Evolutionary conservation across 139 green algal species (phyloP).

Genomic region (Spirogloea muscicola): DNA sequence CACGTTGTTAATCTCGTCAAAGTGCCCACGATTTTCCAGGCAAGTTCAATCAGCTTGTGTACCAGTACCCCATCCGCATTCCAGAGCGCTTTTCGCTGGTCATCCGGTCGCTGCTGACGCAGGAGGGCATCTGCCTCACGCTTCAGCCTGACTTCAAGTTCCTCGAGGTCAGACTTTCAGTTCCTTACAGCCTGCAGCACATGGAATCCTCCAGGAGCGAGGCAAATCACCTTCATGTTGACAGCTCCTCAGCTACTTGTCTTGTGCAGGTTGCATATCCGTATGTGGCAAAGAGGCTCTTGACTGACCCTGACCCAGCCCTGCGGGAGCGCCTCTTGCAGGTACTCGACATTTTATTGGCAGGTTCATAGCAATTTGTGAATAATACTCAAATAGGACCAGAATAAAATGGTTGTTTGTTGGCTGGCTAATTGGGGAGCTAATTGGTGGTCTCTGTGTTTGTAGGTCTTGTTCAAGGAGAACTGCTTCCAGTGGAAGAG

Average conservation of each 20-base stretch:
- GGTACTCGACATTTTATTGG: conserved; percentile 49
- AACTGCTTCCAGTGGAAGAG: conserved; percentile 84
- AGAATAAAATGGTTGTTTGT: background rate
- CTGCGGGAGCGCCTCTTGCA: conserved; percentile 89
- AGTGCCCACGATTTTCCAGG: too few species aligned
- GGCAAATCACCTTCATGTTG: background rate
- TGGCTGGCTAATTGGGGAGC: background rate
- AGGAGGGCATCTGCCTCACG: conserved; percentile 98
- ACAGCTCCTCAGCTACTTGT: background rate
- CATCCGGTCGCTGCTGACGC: conserved; percentile 82
- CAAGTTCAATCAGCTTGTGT: conserved; percentile 98
- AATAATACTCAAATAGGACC: background rate
- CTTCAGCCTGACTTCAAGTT: conserved; percentile 96
- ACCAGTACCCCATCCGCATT: conserved; percentile 98
- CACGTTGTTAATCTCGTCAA: too few species aligned
- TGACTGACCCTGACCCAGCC: conserved; percentile 92
- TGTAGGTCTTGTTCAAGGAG: conserved; percentile 55
- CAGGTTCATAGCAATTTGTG: background rate
- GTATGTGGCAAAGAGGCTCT: conserved; percentile 83
- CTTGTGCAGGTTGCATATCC: conserved; percentile 59
- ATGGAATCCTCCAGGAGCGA: background rate
- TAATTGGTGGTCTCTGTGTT: background rate
- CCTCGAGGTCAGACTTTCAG: too few species aligned
- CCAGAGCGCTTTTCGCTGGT: conserved; percentile 96
- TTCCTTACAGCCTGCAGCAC: too few species aligned